Evolutionary conservation across 2,329 filamentous ascomycete genomes (phyloP), one percentile per base, ranked within the genome.

Genomic region (Fusarium staphyleae): DNA sequence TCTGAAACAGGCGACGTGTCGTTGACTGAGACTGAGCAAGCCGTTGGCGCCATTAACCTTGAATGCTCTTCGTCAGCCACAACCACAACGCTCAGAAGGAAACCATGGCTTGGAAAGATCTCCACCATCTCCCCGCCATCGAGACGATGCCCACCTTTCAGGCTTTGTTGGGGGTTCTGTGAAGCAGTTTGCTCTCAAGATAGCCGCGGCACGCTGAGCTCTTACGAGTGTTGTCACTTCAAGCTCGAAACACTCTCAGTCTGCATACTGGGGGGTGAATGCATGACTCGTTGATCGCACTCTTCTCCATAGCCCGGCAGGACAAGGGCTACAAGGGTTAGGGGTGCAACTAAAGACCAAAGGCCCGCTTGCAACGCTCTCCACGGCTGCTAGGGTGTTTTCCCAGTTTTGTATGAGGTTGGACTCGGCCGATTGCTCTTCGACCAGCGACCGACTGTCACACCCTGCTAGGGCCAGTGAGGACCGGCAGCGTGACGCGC

Each of bases 361-460:
- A 29, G 16, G 45, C 42, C 24, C 40, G 24, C 35, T 42, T 35
- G 52, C 49, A 52, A 50, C 39, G 55, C 39, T 46, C 46, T 41
- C 52, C 52, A 48, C 46, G 43, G 33, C 18, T 41, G 28, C 36
- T 52, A 57, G 52, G 39, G 48, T 36, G 33, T 15, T 22, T 22
- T 24, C 30, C 28, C 18, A 29, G n/a, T 28, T 28, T 28, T 44
- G 42, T 40, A 28, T 34, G 46, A 52, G 37, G 22, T 16, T 59
- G 29, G 30, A 50, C 47, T 63, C 60, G 49, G 60, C 57, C 57
- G 60, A 61, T 59, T 63, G 57, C 48, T 55, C 29, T 34, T 33
- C 45, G 19, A 51, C 14, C 32, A 53, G 32, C 45, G 49, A 19
- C 41, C 40, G 26, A 16, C 32, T 52, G 22, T 19, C 30, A 44